phyloP scores from a whole-genome alignment of 148 eudicot species.

The Talinum fruticosum region DNA sequence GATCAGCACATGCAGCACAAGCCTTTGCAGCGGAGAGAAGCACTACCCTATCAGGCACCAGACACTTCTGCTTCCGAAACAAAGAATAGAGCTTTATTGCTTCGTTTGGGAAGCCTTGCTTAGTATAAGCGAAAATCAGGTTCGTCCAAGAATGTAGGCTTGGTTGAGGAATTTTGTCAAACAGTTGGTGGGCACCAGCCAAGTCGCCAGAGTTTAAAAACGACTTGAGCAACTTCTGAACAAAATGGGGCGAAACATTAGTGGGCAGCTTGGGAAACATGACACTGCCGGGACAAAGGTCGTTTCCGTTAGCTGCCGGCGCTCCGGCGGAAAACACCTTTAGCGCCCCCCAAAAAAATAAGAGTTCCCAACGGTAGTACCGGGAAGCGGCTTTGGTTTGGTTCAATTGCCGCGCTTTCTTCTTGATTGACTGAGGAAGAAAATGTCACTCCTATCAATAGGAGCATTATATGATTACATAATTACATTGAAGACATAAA shows the following conservation, averaged over 20 bases:
- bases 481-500: no score
- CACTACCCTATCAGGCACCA: constrained; percentile 50
- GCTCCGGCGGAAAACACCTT: not conserved
- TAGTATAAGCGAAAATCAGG: constrained; percentile 60
- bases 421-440: no score
- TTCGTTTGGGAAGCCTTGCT: constrained; percentile 44
- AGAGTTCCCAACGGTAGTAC: constrained; percentile 2
- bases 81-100: constrained; percentile 46
- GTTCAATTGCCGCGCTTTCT: not conserved
- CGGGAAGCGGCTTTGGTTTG: constrained; percentile 12
- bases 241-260: constrained; percentile 38
- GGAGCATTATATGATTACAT: no score
- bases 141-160: constrained; percentile 51
- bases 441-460: no score
- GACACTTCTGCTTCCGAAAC: constrained; percentile 25
- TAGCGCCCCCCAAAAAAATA: not conserved
- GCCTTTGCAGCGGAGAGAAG: constrained; percentile 69
- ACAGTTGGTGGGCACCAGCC: constrained; percentile 59
- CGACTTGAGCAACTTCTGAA: constrained; percentile 40
- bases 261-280: constrained; percentile 45
- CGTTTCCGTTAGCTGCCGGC: not conserved
- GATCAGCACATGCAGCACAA: constrained; percentile 45
- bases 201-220: constrained; percentile 44
- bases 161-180: constrained; percentile 65
- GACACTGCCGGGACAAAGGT: not conserved